These are phyloP conservation scores for Fusarium aywerte DNA, from an alignment of 2,329 filamentous ascomycete species.

Conservation along the genomic window DNA sequence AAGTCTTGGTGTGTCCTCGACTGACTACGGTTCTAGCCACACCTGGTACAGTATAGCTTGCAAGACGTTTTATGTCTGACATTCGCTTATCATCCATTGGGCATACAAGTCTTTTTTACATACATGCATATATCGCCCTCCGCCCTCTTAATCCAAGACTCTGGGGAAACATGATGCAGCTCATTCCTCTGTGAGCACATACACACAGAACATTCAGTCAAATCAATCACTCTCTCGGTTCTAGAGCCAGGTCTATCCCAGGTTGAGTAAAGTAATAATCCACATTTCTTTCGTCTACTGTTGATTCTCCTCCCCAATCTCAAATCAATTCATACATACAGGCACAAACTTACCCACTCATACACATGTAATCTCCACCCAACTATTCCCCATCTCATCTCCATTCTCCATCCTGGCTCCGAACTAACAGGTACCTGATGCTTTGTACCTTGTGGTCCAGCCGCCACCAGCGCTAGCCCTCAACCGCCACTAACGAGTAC, in stretches of 20 bases:
- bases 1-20: conserved; percentile 9
- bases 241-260: background rate
- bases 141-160: conserved; percentile 35
- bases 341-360: conserved; percentile 20
- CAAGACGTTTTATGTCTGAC: conserved; percentile 26
- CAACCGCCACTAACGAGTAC: conserved; percentile 38
- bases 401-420: conserved; percentile 36
- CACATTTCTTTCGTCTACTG: conserved; percentile 35
- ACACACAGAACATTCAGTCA: background rate
- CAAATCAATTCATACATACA: conserved; percentile 9
- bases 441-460: conserved; percentile 34
- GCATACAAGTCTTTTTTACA: conserved; percentile 26
- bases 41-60: conserved; percentile 4
- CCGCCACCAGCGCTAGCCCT: conserved; percentile 36
- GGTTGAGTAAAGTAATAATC: conserved; percentile 26
- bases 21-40: conserved; percentile 21
- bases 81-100: conserved; percentile 30
- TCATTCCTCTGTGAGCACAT: conserved; percentile 22
- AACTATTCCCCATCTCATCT: conserved; percentile 34
- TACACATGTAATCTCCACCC: conserved; percentile 39
- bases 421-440: conserved; percentile 31
- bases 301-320: conserved; percentile 25
- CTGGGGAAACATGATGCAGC: conserved; percentile 36
- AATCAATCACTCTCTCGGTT: background rate
- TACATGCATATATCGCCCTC: background rate